Percentiles rank a stretch among this genome's conserved stretches.
phyloP scores from a whole-genome alignment of 164 flowering plant species.

The Stephania japonica region DNA sequence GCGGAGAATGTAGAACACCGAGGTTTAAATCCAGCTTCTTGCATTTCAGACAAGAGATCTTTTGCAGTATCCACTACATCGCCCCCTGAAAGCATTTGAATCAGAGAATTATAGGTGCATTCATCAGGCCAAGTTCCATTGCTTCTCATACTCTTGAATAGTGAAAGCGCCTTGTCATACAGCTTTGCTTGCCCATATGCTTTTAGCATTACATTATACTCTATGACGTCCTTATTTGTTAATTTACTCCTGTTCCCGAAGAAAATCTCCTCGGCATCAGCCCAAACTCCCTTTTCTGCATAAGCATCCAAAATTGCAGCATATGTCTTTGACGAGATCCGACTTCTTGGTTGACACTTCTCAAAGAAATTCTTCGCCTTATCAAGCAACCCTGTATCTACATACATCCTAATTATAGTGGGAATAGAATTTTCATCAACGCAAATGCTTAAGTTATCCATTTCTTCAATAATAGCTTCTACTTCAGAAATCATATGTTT shows the following conservation, averaged over 20 bases:
- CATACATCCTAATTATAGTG: conserved; percentile 58
- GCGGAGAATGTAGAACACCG: conserved; percentile 60
- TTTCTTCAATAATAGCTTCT: conserved; percentile 57
- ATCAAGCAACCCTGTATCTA: conserved; percentile 42
- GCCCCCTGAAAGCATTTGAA: conserved; percentile 75
- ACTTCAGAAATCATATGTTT: conserved; percentile 62
- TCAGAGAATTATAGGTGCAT: conserved; percentile 76
- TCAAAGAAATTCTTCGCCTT: conserved; percentile 42
- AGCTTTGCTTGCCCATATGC: conserved; percentile 78
- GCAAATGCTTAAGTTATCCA: conserved; percentile 37
- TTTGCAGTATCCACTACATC: conserved; percentile 53
- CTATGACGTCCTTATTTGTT: conserved; percentile 46
- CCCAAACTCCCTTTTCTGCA: conserved; percentile 80
- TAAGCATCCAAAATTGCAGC: conserved; percentile 76
- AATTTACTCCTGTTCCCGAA: conserved; percentile 30
- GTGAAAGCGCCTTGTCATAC: conserved; percentile 67
- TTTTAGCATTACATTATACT: conserved; percentile 86
- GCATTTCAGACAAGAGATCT: conserved; percentile 63
- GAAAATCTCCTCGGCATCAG: conserved; percentile 77
- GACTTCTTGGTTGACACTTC: conserved; percentile 26
- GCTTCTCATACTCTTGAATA: conserved; percentile 68
- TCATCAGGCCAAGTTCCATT: conserved; percentile 88
- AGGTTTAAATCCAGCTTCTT: conserved; percentile 60
- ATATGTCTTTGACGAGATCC: conserved; percentile 42
- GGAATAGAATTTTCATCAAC: conserved; percentile 79